These are phyloP conservation scores for Carex kokanica DNA, from an alignment of 176 grass and related monocot species.

Conservation along the genomic window DNA sequence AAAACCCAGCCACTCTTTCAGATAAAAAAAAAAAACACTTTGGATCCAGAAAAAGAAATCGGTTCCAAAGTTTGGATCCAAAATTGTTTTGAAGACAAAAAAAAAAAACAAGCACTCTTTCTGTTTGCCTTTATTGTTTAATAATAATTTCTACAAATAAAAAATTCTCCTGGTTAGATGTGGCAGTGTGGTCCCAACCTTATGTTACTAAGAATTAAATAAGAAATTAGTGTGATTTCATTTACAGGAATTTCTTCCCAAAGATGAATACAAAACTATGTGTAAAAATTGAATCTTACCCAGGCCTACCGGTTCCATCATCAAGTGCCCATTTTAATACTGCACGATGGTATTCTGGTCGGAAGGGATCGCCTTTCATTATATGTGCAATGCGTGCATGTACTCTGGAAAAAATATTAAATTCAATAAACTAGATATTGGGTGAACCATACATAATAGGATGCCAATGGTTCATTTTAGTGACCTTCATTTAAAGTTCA, in stretches of 20 bases:
- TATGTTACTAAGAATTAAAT: not conserved
- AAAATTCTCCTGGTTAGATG: not conserved
- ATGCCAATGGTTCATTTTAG: not conserved
- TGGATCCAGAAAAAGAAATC: too few species aligned
- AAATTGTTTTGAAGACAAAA: too few species aligned
- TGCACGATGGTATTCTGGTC: conserved; percentile 67
- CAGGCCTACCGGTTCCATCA: conserved; percentile 85
- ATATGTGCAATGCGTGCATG: conserved; percentile 51
- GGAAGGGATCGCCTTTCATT: conserved; percentile 55
- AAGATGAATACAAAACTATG: not conserved
- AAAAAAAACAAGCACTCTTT: too few species aligned
- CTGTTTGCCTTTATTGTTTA: too few species aligned
- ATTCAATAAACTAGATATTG: not conserved
- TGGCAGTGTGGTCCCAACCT: not conserved
- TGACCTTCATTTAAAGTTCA: not conserved
- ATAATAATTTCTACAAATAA: too few species aligned
- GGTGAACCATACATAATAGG: not conserved
- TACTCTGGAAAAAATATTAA: conserved; percentile 43
- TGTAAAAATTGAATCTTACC: conserved; percentile 50
- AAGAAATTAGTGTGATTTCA: not conserved
- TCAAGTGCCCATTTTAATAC: conserved; percentile 77
- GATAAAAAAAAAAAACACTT: too few species aligned
- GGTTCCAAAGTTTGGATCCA: too few species aligned
- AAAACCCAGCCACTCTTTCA: too few species aligned
- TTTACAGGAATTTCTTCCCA: not conserved